These are phyloP conservation scores for Neophaeococcomyces mojaviensis DNA, from an alignment of 2,329 filamentous ascomycete species.

Conservation along the genomic window DNA sequence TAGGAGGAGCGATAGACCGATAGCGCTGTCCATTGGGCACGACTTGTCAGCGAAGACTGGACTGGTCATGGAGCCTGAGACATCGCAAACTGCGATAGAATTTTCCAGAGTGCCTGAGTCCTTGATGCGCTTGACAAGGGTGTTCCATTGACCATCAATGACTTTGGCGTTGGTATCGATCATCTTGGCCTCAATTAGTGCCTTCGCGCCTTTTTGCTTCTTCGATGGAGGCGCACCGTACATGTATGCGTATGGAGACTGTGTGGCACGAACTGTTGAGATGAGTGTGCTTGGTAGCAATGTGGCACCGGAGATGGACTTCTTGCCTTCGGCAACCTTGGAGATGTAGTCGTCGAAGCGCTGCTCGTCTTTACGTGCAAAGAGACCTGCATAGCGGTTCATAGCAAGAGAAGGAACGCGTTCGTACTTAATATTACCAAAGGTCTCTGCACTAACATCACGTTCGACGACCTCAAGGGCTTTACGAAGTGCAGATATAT, in stretches of 20 bases:
- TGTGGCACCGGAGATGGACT: conserved; percentile 49
- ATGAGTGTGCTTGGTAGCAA: conserved; percentile 48
- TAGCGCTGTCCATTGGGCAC: conserved; percentile 45
- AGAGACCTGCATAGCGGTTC: conserved; percentile 44
- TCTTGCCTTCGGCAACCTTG: conserved; percentile 42
- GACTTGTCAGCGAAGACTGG: conserved; percentile 39
- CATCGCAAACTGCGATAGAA: conserved; percentile 52
- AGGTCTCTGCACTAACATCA: conserved; percentile 40
- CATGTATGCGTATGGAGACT: background rate
- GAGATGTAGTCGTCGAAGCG: conserved; percentile 46
- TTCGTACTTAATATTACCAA: conserved; percentile 50
- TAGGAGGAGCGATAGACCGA: conserved; percentile 51
- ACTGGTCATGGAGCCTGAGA: conserved; percentile 48
- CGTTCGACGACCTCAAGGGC: conserved; percentile 45
- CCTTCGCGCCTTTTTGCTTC: conserved; percentile 13
- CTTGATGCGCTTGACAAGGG: conserved; percentile 50
- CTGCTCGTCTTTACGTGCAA: conserved; percentile 44
- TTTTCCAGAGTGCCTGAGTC: conserved; percentile 48
- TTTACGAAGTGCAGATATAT: conserved; percentile 46
- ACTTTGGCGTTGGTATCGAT: conserved; percentile 31
- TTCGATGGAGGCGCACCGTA: background rate
- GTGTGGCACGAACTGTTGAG: conserved; percentile 6
- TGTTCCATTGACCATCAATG: conserved; percentile 48
- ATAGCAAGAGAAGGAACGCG: conserved; percentile 51
- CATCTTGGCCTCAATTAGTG: conserved; percentile 27